Percentiles rank a stretch among this genome's conserved stretches.
These are phyloP conservation scores for Puccinellia tenuiflora DNA, from an alignment of 176 grass and related monocot genomes.

Conservation along the genomic window DNA sequence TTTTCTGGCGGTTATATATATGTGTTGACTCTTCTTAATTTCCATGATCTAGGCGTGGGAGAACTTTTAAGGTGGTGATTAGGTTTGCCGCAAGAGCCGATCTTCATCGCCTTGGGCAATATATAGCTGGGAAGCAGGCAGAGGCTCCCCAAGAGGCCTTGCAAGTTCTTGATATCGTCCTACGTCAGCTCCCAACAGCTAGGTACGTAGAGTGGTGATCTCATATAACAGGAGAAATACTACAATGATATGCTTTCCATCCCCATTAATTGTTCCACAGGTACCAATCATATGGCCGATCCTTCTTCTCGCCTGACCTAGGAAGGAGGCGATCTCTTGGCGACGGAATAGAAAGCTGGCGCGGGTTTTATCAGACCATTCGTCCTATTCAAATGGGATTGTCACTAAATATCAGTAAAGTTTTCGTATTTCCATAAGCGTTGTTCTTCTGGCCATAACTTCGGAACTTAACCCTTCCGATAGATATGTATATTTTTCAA, in stretches of 20 bases:
- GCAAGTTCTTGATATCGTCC: conserved; percentile 88
- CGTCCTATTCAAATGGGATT: conserved; percentile 91
- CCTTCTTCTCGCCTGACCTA: conserved; percentile 73
- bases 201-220: conserved; percentile 60
- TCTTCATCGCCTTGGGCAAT: conserved; percentile 58
- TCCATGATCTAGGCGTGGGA: conserved; percentile 53
- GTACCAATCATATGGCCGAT: conserved; percentile 59
- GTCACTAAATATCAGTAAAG: conserved; percentile 78
- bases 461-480: too few species aligned
- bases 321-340: conserved; percentile 67
- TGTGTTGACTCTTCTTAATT: neutral
- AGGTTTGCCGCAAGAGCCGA: conserved; percentile 63
- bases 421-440: neutral
- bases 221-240: neutral
- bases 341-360: conserved; percentile 86
- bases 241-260: conserved; percentile 7
- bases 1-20: neutral
- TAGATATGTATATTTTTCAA: too few species aligned
- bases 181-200: conserved; percentile 64
- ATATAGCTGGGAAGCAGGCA: conserved; percentile 61
- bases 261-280: conserved; percentile 34
- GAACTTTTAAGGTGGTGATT: conserved; percentile 67
- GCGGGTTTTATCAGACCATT: conserved; percentile 93
- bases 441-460: neutral
- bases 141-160: conserved; percentile 85